These are phyloP conservation scores for Colletotrichum spinosum DNA, from an alignment of 2,329 filamentous ascomycete species.

Conservation along the genomic window DNA sequence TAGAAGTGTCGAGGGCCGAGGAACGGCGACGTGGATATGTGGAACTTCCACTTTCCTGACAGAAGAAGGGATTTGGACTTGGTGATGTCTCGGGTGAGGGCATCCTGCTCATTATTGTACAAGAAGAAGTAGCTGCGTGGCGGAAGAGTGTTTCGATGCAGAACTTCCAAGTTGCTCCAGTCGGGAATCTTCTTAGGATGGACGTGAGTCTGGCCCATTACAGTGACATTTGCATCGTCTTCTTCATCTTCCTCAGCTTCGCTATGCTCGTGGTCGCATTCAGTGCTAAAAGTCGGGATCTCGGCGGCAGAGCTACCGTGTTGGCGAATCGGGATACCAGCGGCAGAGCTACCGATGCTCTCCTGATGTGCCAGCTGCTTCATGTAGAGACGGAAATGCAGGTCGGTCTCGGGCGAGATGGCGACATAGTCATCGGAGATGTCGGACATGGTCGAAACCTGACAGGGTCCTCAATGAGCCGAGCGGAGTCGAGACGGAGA, in stretches of 20 bases:
- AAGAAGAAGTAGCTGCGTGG: constrained; percentile 67
- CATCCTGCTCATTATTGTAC: constrained; percentile 60
- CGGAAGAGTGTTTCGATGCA: constrained; percentile 68
- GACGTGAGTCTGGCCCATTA: constrained; percentile 29
- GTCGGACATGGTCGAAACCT: constrained; percentile 28
- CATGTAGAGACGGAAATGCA: constrained; percentile 34
- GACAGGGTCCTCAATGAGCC: constrained; percentile 12
- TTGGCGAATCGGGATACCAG: constrained; percentile 12
- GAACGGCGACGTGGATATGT: constrained; percentile 58
- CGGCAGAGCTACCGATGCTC: constrained; percentile 20
- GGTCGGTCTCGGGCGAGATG: constrained; percentile 30
- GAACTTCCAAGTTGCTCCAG: constrained; percentile 69
- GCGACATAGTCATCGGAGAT: constrained; percentile 37
- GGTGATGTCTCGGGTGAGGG: constrained; percentile 54
- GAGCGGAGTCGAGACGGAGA: constrained; percentile 17
- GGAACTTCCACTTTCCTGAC: constrained; percentile 67
- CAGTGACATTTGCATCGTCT: not conserved
- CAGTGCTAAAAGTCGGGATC: too few species aligned
- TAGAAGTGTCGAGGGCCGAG: constrained; percentile 57
- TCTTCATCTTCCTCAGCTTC: constrained; percentile 8
- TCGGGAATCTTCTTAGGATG: constrained; percentile 57
- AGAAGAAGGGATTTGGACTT: constrained; percentile 56
- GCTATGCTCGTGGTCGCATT: too few species aligned
- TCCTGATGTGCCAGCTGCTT: constrained; percentile 22
- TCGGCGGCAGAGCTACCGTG: constrained; percentile 16